Conservation (phyloP, 1,284 basidiomycete species). For the Naganishia cerealis region DNA sequence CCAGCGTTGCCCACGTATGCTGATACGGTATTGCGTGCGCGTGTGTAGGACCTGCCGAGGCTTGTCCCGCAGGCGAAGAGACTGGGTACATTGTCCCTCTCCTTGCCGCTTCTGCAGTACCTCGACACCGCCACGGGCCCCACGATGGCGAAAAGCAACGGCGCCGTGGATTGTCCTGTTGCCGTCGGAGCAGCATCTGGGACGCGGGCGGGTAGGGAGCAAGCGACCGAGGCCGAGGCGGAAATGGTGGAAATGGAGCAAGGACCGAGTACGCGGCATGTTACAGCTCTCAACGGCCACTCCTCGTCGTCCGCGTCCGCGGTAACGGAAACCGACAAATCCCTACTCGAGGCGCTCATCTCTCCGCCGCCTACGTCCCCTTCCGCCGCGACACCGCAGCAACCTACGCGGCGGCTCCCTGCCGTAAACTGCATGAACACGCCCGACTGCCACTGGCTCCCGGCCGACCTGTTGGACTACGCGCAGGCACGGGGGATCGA, state of each 20-base stretch:
- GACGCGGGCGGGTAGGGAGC: no score
- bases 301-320: neutral
- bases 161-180: no score
- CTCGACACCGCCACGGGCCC: neutral
- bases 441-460: conserved; percentile 51
- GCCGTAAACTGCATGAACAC: conserved; percentile 51
- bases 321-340: conserved; percentile 23
- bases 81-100: conserved; percentile 48
- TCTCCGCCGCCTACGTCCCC: neutral
- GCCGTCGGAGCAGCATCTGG: no score
- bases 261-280: conserved; percentile 8
- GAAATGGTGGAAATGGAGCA: conserved; percentile 5
- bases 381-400: neutral
- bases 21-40: neutral
- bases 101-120: conserved; percentile 35
- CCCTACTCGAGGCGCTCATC: conserved; percentile 30
- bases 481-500: conserved; percentile 45
- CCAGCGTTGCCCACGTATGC: neutral
- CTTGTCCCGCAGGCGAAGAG: conserved; percentile 35
- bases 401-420: neutral
- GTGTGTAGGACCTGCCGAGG: conserved; percentile 14
- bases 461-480: conserved; percentile 45
- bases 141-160: neutral
- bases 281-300: neutral
- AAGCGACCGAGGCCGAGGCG: conserved; percentile 10